Base-by-base conservation (phyloP, 352 stramenopile species). In the Thalassiosira livingstoniorum region DNA sequence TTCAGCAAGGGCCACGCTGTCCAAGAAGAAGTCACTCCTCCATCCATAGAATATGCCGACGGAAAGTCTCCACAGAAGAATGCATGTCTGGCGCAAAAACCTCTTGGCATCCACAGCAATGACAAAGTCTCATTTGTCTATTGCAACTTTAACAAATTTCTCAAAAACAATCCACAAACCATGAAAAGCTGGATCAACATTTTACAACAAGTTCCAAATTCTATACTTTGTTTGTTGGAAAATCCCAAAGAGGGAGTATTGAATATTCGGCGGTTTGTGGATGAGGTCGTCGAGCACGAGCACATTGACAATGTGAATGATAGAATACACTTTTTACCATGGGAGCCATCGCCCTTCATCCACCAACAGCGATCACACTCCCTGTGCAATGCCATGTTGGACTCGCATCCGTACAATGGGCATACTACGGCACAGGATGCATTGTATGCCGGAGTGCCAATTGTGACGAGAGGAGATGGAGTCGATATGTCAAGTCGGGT, bases 71-170 rank as follows among this genome's bases (percentile, higher is more conserved):
- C 89, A 31, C 71, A 89, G 60, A 75, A 89, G 51, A 94, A 94
- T 85, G 75, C 85, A 5, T 94, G 89, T 42, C 61, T 92, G 21
- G 77, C 72, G 39, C 55, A 42, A 3, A 77, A 83, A 63, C 74
- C 74, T 13, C 53, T 81, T 11, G 74, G 74, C 4, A n/a, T 13
- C 51, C 11, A 35, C 27, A 65, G 55, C 0, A 71, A 43, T n/a
- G 58, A 79, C 27, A 69, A 81, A 47, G 75, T 84, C 15, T 85
- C 82, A 7, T 91, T 94, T 80, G 89, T 94, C 0, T 94, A 87
- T 82, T 94, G 89, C 60, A 94, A 94, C 62, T 94, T 91, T 55
- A 92, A 94, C 58, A 94, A 94, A 62, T 92, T 94, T 67, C 66
- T 94, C 4, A 94, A 94, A 58, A 89, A 92, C 51, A 94, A 91